Percentiles rank a stretch among this genome's conserved stretches.
These are phyloP conservation scores for Zygosaccharomyces bailii DNA, from an alignment of 805 yeast species.

Conservation along the genomic window DNA sequence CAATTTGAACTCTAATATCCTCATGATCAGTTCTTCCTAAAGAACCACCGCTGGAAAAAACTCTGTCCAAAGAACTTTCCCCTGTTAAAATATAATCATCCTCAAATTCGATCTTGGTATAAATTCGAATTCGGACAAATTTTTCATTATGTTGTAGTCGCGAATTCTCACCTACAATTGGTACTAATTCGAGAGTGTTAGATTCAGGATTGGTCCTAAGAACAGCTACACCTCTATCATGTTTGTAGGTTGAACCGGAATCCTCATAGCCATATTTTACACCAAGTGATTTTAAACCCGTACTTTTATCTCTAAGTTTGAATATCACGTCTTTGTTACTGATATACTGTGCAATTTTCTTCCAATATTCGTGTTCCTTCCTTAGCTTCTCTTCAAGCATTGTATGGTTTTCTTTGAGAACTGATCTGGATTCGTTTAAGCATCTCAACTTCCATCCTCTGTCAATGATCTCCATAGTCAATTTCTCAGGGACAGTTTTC, in stretches of 20 bases:
- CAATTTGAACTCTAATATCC: conserved; percentile 54
- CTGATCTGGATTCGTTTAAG: conserved; percentile 50
- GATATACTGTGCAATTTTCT: conserved; percentile 38
- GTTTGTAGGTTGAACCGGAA: conserved; percentile 71
- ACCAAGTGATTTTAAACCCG: conserved; percentile 56
- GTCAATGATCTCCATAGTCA: conserved; percentile 31
- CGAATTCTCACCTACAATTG: conserved; percentile 19
- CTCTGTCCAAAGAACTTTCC: conserved; percentile 41
- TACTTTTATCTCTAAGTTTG: conserved; percentile 57
- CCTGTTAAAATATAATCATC: conserved; percentile 55
- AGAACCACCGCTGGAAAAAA: conserved; percentile 15
- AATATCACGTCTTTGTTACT: conserved; percentile 42
- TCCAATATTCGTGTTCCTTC: conserved; percentile 60
- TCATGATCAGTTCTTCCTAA: conserved; percentile 20
- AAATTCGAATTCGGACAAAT: conserved; percentile 57
- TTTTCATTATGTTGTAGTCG: conserved; percentile 38
- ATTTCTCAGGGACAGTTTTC: conserved; percentile 22
- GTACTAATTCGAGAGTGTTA: conserved; percentile 42
- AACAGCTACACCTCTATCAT: conserved; percentile 72
- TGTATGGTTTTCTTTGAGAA: conserved; percentile 49
- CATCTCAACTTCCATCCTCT: conserved; percentile 84
- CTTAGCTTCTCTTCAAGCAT: conserved; percentile 51
- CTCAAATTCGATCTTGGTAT: conserved; percentile 49
- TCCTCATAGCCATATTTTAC: conserved; percentile 90
- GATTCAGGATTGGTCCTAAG: conserved; percentile 46